Percentiles rank a stretch among this genome's conserved stretches.
These are phyloP conservation scores for Lasiosphaeria miniovina DNA, from an alignment of 495 filamentous ascomycete genomes.

Conservation along the genomic window DNA sequence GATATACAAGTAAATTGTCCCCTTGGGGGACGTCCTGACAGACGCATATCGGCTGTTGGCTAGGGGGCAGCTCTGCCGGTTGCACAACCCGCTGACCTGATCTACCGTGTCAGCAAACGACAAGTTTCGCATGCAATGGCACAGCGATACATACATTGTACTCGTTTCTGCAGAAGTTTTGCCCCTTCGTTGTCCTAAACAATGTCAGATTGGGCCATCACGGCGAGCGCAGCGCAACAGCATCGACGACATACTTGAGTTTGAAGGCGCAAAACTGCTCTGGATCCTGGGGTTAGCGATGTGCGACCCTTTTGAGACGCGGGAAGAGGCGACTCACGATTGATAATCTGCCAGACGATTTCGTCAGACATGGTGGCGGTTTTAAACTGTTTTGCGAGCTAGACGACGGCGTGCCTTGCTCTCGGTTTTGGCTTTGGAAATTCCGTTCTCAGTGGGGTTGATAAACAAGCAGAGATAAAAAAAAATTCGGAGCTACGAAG, in stretches of 20 bases:
- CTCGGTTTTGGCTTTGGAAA: not conserved
- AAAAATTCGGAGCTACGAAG: not conserved
- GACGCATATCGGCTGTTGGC: constrained; percentile 96
- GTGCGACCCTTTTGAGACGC: not conserved
- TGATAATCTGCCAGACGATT: constrained; percentile 74
- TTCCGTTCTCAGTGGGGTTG: not conserved
- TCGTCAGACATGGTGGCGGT: constrained; percentile 66
- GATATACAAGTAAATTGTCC: constrained; percentile 92
- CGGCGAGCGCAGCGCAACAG: constrained; percentile 22
- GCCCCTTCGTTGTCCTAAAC: constrained; percentile 73
- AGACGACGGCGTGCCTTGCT: not conserved
- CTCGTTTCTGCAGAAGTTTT: constrained; percentile 97
- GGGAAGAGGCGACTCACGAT: constrained; percentile 22
- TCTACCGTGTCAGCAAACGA: constrained; percentile 10
- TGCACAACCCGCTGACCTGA: constrained; percentile 86
- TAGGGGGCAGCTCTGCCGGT: constrained; percentile 89
- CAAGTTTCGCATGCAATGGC: not conserved
- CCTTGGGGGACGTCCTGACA: constrained; percentile 75
- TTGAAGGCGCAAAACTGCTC: constrained; percentile 96
- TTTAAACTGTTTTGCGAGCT: not conserved
- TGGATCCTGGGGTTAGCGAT: constrained; percentile 30
- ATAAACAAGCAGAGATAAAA: not conserved
- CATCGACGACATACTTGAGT: constrained; percentile 62
- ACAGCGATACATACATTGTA: constrained; percentile 19
- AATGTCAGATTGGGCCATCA: constrained; percentile 31